Percentiles rank a stretch among this genome's conserved stretches.
Evolutionary conservation across 2,329 filamentous ascomycete species (phyloP).

Genomic region (Beauveria bassiana): DNA sequence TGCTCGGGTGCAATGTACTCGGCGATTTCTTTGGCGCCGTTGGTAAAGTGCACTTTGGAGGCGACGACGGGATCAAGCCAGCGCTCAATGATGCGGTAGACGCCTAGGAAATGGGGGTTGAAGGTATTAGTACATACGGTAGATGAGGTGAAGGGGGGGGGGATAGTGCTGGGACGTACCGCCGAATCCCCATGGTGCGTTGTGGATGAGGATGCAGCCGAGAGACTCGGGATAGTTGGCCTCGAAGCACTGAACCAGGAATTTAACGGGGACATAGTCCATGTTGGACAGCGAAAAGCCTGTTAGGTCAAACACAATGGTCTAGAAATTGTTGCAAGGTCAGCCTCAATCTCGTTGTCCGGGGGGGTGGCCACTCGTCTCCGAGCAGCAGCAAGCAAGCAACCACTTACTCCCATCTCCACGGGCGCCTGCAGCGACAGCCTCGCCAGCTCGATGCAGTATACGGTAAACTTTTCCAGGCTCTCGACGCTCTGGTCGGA

Average conservation of each 20-base stretch:
- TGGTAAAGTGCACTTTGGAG: conserved; percentile 82
- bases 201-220: conserved; percentile 78
- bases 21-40: conserved; percentile 64
- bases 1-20: conserved; percentile 59
- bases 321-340: neutral
- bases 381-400: neutral
- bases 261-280: conserved; percentile 89
- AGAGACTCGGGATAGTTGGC: conserved; percentile 88
- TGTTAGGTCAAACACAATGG: conserved; percentile 67
- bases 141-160: neutral
- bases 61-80: conserved; percentile 92
- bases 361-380: too few relatives aligned
- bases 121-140: conserved; percentile 14
- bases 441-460: conserved; percentile 77
- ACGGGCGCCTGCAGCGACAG: conserved; percentile 66
- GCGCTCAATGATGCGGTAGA: conserved; percentile 82
- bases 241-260: conserved; percentile 95
- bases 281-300: conserved; percentile 83
- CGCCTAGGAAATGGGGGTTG: conserved; percentile 37
- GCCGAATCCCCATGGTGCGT: conserved; percentile 87
- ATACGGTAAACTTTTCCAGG: conserved; percentile 77
- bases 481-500: conserved; percentile 70
- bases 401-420: conserved; percentile 69
- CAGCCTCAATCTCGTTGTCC: too few relatives aligned
- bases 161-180: conserved; percentile 37